Conservation (phyloP, 23 red algal species). For the Cyanidioschyzon merolae region DNA sequence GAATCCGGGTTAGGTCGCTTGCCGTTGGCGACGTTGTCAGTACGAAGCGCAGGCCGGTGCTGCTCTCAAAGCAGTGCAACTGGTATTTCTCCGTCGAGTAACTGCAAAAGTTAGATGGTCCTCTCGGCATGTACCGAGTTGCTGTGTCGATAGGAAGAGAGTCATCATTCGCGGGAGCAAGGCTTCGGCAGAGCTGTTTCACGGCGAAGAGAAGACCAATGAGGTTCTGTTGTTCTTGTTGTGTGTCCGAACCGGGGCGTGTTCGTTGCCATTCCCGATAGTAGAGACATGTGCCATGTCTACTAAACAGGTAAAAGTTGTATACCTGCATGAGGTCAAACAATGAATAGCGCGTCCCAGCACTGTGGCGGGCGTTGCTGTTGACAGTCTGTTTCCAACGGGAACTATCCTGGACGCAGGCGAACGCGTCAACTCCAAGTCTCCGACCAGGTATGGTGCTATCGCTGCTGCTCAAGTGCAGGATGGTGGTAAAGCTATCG, state of each 20-base stretch:
- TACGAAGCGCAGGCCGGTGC: slow-evolving; percentile 84
- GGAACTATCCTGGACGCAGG: too few relatives aligned
- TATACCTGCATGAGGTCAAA: slow-evolving; percentile 78
- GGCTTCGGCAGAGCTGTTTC: slow-evolving; percentile 56
- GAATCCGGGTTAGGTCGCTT: slow-evolving; percentile 54
- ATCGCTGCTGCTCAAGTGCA: too few relatives aligned
- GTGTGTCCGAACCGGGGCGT: slow-evolving; percentile 26
- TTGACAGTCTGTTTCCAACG: too few relatives aligned
- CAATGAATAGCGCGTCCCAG: too few relatives aligned
- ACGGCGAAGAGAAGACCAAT: slow-evolving; percentile 94
- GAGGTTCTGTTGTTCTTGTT: slow-evolving; percentile 79
- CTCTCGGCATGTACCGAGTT: not conserved
- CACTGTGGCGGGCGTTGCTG: too few relatives aligned
- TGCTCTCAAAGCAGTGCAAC: slow-evolving; percentile 87
- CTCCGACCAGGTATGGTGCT: too few relatives aligned
- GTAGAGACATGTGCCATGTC: slow-evolving; percentile 60
- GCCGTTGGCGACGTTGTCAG: slow-evolving; percentile 56
- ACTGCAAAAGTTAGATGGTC: slow-evolving; percentile 12
- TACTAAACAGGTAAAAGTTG: slow-evolving; percentile 90
- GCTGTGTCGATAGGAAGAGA: not conserved
- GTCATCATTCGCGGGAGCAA: slow-evolving; percentile 34
- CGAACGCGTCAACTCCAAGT: too few relatives aligned
- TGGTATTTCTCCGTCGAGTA: slow-evolving; percentile 77
- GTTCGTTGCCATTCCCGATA: slow-evolving; percentile 73
- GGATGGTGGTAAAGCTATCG: too few relatives aligned